Base-by-base conservation (phyloP, 140 eudicot species). In the Bidens hawaiensis region DNA sequence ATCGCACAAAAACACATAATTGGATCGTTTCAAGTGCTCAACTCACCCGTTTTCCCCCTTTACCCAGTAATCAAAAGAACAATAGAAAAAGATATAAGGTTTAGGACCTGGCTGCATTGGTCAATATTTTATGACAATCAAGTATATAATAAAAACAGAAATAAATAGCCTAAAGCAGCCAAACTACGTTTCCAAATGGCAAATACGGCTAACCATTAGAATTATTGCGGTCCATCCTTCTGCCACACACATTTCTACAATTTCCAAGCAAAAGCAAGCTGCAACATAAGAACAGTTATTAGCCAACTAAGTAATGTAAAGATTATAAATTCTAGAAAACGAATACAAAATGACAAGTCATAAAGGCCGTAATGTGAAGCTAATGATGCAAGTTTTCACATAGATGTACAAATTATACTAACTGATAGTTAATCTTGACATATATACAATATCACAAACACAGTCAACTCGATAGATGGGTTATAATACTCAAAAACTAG, bases 191-290 rank as follows among this genome's bases (percentile, higher is more conserved):
- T 66, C 54, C 67, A 57, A 61, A 50, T 21, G 60, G 59, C 28
- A 12, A 33, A 56, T 45, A 54, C 11, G 46, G 46, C 43, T 19
- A 21, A 17, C 62, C 81, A 65, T 14, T 33, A 43, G 24, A 53
- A 51, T 65, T 71, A 71, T 76, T 76, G 49, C 16, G 6, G 30
- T 46, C 45, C 68, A 17, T 57, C 74, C 53, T 64, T 70, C 69
- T 15, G 33, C 72, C 45, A 48, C 57, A 6, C 41, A 10, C 40
- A 21, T 67, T 51, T 48, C 34, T 42, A 60, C 54, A 42, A 12
- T 14, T 13, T 27, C 53, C 52, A 73, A 75, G 42, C 23, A 45
- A 58, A 73, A 75, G 42, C 23, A 45, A 58, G 54, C 79, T 75
- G 79, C 48, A 62, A 63, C 68, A 65, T 25, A 49, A 43, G 16